Evolutionary conservation across 208 protist species (phyloP), one percentile per base, ranked within the genome.

Genomic region (Wallacemonas sp.): DNA sequence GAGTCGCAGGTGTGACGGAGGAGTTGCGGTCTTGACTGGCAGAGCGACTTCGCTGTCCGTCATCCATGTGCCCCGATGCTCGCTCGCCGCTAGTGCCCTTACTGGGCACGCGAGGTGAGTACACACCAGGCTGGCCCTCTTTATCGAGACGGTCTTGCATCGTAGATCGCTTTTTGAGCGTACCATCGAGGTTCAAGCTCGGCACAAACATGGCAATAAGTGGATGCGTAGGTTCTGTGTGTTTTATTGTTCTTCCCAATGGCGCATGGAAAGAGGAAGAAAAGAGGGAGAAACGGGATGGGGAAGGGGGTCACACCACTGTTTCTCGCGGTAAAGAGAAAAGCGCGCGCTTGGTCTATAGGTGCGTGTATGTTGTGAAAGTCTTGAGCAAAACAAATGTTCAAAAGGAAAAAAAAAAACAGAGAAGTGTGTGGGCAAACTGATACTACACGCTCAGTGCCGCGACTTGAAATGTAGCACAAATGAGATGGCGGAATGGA

Each of bases 161-260:
- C 53, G 69, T 70, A 28, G 62, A 62, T 27, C 65, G 79, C 72
- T 82, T 76, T 22, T 76, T 77, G 33, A 85, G 66, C 24, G 72
- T 72, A 27, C 74, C 68, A 56, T 92, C 82, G 8, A 87, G 42
- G 56, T 80, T 80, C n/a, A 92, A 59, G 15, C 68, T 78, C 0
- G 81, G 80, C 8, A 75, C 49, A 51, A 80, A 66, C 67, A 66
- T 72, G 27, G n/a, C n/a, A n/a, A n/a, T n/a, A n/a, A n/a, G 24
- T 31, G 28, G 36, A 41, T 6, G 9, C 36, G 36, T 41, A 14
- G 9, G 36, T 14, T 14, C 9, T 41, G 36, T 41, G 36, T n/a
- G n/a, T n/a, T n/a, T n/a, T n/a, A n/a, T n/a, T n/a, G n/a, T n/a
- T n/a, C n/a, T n/a, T n/a, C n/a, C n/a, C n/a, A n/a, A n/a, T n/a